Evolutionary conservation across 352 stramenopile genomes (phyloP), one percentile per base, ranked within the genome.

Genomic region (Pythium volutum): DNA sequence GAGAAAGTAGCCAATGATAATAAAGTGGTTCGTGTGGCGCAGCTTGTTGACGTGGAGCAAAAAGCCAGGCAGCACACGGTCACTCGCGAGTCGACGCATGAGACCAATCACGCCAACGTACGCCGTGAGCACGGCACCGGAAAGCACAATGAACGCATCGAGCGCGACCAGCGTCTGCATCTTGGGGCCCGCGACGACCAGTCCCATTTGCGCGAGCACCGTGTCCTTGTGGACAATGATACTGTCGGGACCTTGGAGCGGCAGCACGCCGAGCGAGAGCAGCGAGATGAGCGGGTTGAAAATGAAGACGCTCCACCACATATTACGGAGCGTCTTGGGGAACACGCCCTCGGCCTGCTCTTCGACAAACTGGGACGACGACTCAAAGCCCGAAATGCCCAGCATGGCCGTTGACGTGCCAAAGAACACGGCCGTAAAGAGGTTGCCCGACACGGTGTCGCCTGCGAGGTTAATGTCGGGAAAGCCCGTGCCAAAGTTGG

Each of bases 291-390:
- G 64, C 53, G 94, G 93, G 56, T 98, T 98, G 74, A 98, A 98
- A 49, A 98, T 83, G 31, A 91, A 80, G 5, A 98, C 94, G 48
- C 87, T 89, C 76, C 87, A 91, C 91, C 91, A 98, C 92, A 98
- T 97, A 62, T 97, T 97, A 77, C 92, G 67, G 39, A 98, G 74
- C 20, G 92, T 98, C 74, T 97, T 97, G 11, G 87, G 84, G 71
- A 98, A 98, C 15, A 98, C 93, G 16, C 93, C 92, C n/a, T 93
- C 77, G n/a, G 83, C 89, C 64, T 98, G 91, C 63, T 97, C 91
- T 71, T 98, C 87, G 18, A 98, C 90, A 74, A 98, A 98, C 71
- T 98, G 92, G 23, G 90, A 97, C 42, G 87, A 97, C 5, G 88
- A 96, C 71, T 98, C 94, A 56, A 98, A 98, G 22, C 94, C 94